These are phyloP conservation scores for Hortiboletus rubellus DNA, from an alignment of 1,284 basidiomycete species.

Conservation along the genomic window DNA sequence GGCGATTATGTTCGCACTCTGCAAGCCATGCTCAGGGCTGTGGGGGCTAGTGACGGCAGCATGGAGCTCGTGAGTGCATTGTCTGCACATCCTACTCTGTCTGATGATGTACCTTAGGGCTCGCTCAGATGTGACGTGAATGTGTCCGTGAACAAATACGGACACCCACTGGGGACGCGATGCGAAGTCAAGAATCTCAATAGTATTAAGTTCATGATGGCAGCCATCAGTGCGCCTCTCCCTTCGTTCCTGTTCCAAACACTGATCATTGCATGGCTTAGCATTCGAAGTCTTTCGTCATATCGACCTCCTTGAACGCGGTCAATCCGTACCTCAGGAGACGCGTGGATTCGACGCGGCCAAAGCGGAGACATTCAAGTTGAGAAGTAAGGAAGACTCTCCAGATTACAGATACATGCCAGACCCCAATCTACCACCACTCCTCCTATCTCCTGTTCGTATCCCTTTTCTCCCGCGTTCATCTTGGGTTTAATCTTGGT, in stretches of 20 bases:
- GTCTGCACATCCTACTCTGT: neutral
- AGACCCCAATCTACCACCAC: conserved; percentile 87
- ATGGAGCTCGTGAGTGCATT: conserved; percentile 85
- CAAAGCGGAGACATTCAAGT: conserved; percentile 74
- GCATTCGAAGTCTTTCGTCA: conserved; percentile 75
- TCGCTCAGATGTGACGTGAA: conserved; percentile 96
- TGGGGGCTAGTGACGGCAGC: conserved; percentile 92
- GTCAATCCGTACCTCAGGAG: conserved; percentile 68
- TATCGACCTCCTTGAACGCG: conserved; percentile 55
- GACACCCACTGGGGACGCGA: conserved; percentile 74
- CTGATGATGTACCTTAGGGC: conserved; percentile 53
- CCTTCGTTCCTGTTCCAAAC: neutral
- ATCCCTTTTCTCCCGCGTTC: neutral
- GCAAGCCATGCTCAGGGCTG: conserved; percentile 78
- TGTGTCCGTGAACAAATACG: conserved; percentile 78
- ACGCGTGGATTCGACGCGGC: conserved; percentile 91
- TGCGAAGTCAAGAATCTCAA: conserved; percentile 99
- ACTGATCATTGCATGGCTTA: conserved; percentile 22
- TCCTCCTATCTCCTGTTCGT: conserved; percentile 63
- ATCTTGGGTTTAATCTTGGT: neutral
- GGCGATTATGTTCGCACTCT: conserved; percentile 86
- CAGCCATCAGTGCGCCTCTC: conserved; percentile 74
- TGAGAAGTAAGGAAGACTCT: conserved; percentile 91
- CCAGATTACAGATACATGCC: conserved; percentile 99
- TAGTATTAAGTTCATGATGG: conserved; percentile 83